Evolutionary conservation across 768 basidiomycete species (phyloP).

Genomic region (Royoungia palumana): DNA sequence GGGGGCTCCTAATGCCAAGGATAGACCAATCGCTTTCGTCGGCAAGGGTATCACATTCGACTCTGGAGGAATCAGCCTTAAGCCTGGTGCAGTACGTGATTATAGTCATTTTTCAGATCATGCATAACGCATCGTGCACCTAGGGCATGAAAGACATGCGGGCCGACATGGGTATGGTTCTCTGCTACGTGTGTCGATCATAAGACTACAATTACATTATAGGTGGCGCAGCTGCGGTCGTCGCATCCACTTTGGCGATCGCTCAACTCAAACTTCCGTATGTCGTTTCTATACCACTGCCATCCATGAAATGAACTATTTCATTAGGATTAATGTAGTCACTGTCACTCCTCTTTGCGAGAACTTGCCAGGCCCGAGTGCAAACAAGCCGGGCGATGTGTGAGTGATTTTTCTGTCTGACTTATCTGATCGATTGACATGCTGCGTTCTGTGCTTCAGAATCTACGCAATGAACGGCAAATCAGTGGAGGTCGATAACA

Average conservation of each 20-base stretch:
- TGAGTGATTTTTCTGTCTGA: conserved; percentile 31
- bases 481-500: conserved; percentile 83
- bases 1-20: conserved; percentile 56
- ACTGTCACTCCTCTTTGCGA: conserved; percentile 74
- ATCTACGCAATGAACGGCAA: conserved; percentile 88
- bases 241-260: conserved; percentile 69
- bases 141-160: conserved; percentile 84
- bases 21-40: conserved; percentile 67
- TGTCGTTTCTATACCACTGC: conserved; percentile 22
- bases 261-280: conserved; percentile 81
- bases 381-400: conserved; percentile 82
- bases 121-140: neutral
- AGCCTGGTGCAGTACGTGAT: conserved; percentile 58
- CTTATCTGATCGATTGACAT: neutral
- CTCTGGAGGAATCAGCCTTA: conserved; percentile 83
- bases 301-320: neutral
- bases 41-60: conserved; percentile 93
- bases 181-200: no score
- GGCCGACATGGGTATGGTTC: conserved; percentile 72
- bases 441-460: conserved; percentile 32
- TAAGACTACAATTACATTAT: neutral
- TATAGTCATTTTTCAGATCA: neutral
- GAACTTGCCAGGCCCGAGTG: conserved; percentile 74
- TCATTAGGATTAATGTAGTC: conserved; percentile 66
- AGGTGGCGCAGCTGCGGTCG: conserved; percentile 80